Evolutionary conservation across 306 rosid species (phyloP).

Genomic region (Rosa multiflora): DNA sequence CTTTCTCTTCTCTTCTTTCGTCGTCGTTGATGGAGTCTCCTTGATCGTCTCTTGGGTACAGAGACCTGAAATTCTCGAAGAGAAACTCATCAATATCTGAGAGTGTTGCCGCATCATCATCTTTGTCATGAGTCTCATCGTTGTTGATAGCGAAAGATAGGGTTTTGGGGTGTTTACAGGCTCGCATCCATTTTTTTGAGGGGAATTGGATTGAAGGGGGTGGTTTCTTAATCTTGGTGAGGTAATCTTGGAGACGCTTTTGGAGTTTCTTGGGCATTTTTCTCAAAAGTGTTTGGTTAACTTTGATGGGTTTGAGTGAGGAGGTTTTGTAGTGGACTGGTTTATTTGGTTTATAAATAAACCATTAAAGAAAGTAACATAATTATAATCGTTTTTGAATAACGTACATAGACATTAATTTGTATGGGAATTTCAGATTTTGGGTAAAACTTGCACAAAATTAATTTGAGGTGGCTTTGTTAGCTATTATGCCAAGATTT

Average conservation of each 20-base stretch:
- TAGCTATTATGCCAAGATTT: not conserved
- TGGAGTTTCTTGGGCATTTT: conserved; percentile 60
- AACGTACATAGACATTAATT: conserved; percentile 2
- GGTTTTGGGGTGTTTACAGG: conserved; percentile 63
- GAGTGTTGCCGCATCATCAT: conserved; percentile 54
- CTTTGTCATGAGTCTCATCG: conserved; percentile 1
- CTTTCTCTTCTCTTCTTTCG: not conserved
- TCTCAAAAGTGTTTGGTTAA: not conserved
- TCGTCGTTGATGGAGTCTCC: not conserved
- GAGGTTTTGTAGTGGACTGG: not conserved
- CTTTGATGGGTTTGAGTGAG: not conserved
- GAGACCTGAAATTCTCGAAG: conserved; percentile 70
- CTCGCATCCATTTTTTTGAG: conserved; percentile 57
- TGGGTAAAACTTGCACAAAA: not conserved
- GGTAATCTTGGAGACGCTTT: conserved; percentile 42
- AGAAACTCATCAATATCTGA: conserved; percentile 67
- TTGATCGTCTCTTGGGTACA: conserved; percentile 41
- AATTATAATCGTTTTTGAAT: not conserved
- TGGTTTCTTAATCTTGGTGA: conserved; percentile 50
- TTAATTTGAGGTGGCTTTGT: conserved; percentile 12
- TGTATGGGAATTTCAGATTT: not conserved
- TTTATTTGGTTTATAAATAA: conserved; percentile 38
- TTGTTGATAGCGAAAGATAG: conserved; percentile 47
- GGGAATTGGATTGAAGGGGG: conserved; percentile 32
- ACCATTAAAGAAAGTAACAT: conserved; percentile 10